These are phyloP conservation scores for Magnaporthiopsis incrustans DNA, from an alignment of 2,329 filamentous ascomycete species.

Conservation along the genomic window DNA sequence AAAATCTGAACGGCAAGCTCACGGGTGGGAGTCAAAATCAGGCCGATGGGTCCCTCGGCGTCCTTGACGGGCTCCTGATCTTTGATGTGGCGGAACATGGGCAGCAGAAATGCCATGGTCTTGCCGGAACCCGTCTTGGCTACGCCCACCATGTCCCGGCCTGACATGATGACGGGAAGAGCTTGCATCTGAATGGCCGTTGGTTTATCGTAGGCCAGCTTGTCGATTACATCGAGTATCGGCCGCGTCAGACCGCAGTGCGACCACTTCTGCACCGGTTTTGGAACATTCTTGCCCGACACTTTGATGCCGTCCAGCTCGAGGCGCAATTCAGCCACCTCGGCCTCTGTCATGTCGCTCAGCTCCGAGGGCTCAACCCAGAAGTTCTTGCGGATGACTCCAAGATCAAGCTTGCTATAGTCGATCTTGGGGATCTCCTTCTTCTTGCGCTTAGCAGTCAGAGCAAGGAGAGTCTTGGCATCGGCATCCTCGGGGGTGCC, in stretches of 20 bases:
- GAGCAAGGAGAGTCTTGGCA: constrained; percentile 40
- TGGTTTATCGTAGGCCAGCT: constrained; percentile 76
- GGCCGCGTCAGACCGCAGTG: constrained; percentile 86
- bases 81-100: constrained; percentile 97
- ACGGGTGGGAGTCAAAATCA: constrained; percentile 91
- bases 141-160: constrained; percentile 89
- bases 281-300: constrained; percentile 77
- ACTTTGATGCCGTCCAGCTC: constrained; percentile 96
- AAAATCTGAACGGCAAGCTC: constrained; percentile 93
- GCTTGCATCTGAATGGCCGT: constrained; percentile 95
- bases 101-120: constrained; percentile 88
- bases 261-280: constrained; percentile 93
- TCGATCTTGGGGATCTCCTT: constrained; percentile 88
- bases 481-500: constrained; percentile 39
- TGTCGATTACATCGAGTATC: constrained; percentile 76
- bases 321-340: constrained; percentile 70
- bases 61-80: constrained; percentile 78
- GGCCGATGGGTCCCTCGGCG: constrained; percentile 76
- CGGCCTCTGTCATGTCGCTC: constrained; percentile 72
- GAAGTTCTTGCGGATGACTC: constrained; percentile 86
- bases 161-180: constrained; percentile 90
- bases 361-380: constrained; percentile 87
- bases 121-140: constrained; percentile 98
- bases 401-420: constrained; percentile 78
- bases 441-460: constrained; percentile 69